Evolutionary conservation across 306 rosid species (phyloP).

Genomic region (Corylus avellana): DNA sequence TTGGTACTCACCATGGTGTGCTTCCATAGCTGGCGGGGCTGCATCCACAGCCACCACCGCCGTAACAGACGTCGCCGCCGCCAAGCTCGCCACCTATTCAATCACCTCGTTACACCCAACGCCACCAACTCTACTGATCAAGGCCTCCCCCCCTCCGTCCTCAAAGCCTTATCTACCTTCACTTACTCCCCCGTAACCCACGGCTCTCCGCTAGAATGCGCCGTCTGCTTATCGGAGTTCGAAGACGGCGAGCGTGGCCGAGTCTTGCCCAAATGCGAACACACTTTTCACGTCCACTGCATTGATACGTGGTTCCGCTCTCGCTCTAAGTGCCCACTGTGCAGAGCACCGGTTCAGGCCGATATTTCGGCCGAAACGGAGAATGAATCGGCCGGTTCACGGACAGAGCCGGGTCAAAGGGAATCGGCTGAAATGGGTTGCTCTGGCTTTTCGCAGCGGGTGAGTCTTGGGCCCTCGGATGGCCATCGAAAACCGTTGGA

Average conservation of each 20-base stretch:
- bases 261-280: conserved; percentile 49
- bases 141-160: conserved; percentile 35
- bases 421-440: conserved; percentile 11
- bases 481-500: conserved; percentile 39
- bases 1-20: conserved; percentile 24
- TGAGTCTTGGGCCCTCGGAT: conserved; percentile 11
- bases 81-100: neutral
- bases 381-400: neutral
- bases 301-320: conserved; percentile 53
- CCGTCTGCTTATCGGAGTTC: conserved; percentile 55
- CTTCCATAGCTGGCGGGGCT: conserved; percentile 35
- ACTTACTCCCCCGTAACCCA: conserved; percentile 26
- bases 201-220: conserved; percentile 35
- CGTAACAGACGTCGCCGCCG: conserved; percentile 23
- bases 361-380: neutral
- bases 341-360: conserved; percentile 34
- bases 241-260: conserved; percentile 39
- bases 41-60: conserved; percentile 8
- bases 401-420: neutral
- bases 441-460: conserved; percentile 19
- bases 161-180: conserved; percentile 47
- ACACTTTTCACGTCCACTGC: conserved; percentile 48
- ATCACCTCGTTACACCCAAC: neutral
- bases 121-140: neutral
- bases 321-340: conserved; percentile 60